Percentiles rank a stretch among this genome's conserved stretches.
Conservation (phyloP, 768 basidiomycete genomes). For the Boletus rubroflammeus region DNA sequence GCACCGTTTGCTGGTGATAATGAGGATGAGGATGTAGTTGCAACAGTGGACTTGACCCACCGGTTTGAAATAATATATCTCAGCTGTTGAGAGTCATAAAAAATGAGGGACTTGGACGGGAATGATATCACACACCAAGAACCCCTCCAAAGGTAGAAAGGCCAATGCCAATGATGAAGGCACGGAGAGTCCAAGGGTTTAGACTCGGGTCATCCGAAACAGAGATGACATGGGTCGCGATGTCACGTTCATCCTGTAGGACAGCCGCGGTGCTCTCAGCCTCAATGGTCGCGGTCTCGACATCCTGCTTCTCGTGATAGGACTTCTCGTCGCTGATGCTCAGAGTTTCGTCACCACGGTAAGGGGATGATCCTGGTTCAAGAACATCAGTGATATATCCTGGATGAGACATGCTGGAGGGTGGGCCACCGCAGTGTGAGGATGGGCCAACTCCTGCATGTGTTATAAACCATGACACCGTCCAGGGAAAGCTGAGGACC, state of each 20-base stretch:
- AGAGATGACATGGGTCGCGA: constrained; percentile 46
- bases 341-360: not conserved
- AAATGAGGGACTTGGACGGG: not conserved
- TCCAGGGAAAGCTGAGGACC: not conserved
- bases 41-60: constrained; percentile 23
- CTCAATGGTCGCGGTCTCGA: constrained; percentile 26
- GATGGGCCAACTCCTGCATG: not conserved
- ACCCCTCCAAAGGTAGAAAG: constrained; percentile 50
- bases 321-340: constrained; percentile 18
- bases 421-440: not conserved
- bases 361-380: not conserved
- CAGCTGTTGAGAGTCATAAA: constrained; percentile 34
- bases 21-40: not conserved
- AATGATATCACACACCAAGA: constrained; percentile 36
- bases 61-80: constrained; percentile 62
- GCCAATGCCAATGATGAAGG: constrained; percentile 53
- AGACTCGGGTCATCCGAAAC: constrained; percentile 30
- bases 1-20: constrained; percentile 44
- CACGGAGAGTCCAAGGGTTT: constrained; percentile 39
- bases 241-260: constrained; percentile 43
- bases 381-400: not conserved
- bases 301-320: constrained; percentile 32
- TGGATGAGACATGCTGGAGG: constrained; percentile 8
- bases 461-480: not conserved
- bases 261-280: constrained; percentile 14